These are phyloP conservation scores for Entomortierella chlamydospora DNA, from an alignment of 192 early-diverging fungal genomes.

Conservation along the genomic window DNA sequence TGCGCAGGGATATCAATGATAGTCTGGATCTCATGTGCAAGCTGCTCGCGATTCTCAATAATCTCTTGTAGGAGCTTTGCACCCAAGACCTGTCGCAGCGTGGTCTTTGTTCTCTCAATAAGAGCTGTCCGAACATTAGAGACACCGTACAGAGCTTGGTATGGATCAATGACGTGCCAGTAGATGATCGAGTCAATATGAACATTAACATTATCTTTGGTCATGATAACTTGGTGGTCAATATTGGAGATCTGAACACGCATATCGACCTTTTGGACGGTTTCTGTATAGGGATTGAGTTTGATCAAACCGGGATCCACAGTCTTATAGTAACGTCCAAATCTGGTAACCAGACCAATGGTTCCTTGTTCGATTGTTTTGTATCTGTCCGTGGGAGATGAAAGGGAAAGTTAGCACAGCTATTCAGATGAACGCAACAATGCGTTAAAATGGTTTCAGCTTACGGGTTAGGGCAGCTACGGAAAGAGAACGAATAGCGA, in stretches of 20 bases:
- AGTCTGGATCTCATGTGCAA: conserved; percentile 85
- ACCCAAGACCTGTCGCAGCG: conserved; percentile 87
- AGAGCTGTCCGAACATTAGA: conserved; percentile 79
- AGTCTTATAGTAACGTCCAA: conserved; percentile 66
- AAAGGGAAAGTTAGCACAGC: background rate
- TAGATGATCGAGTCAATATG: conserved; percentile 88
- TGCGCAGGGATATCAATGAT: conserved; percentile 86
- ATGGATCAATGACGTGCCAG: conserved; percentile 86
- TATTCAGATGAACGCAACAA: too few relatives aligned
- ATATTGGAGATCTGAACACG: conserved; percentile 62
- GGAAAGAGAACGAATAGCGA: background rate
- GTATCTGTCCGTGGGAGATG: conserved; percentile 45
- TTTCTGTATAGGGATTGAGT: conserved; percentile 63
- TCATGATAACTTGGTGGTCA: conserved; percentile 79
- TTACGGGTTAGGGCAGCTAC: conserved; percentile 49
- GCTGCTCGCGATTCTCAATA: conserved; percentile 88
- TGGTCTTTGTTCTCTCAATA: conserved; percentile 92
- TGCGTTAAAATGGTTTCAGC: too few relatives aligned
- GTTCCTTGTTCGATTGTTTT: conserved; percentile 75
- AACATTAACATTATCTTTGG: conserved; percentile 72
- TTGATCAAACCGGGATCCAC: conserved; percentile 67
- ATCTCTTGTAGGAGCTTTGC: conserved; percentile 83
- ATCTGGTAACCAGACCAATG: conserved; percentile 74
- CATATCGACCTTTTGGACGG: conserved; percentile 58
- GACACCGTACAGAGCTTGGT: conserved; percentile 80